Evolutionary conservation across 495 filamentous ascomycete genomes (phyloP), one percentile per base, ranked within the genome.

Genomic region (Pyrenopolyporus hunteri): DNA sequence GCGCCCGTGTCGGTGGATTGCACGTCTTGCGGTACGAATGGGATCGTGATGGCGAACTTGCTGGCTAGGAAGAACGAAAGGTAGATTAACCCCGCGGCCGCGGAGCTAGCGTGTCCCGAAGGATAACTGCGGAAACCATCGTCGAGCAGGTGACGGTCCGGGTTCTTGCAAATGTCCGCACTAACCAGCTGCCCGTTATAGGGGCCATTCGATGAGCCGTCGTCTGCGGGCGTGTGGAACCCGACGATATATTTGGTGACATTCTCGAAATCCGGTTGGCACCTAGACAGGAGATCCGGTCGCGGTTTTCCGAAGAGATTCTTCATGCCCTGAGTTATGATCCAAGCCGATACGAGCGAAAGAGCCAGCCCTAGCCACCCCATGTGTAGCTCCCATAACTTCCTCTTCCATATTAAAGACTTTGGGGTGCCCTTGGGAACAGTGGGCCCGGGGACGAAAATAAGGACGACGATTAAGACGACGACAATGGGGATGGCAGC

Each of bases 121-220:
- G 92, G 92, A 75, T 89, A 96, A 60, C 89, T 92, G 43, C 87
- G 84, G 69, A 96, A 96, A 1, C 91, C 92, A 70, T 96, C 92
- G 64, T 92, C 85, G 48, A 96, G 77, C n/a, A 87, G 76, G 4
- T 63, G 49, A 14, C 77, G 78, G 71, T 93, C 82, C 2, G 82
- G 77, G 57, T 87, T 84, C 2, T 79, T 86, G 76, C 92, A 96
- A 40, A 93, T 91, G 1, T 76, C 74, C 17, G 75, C 84, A 42
- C 81, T 84, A 10, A 87, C 86, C 26, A 95, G 74, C 59, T 74
- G 70, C 3, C 86, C 85, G 9, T 64, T 68, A 25, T 66, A 69
- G 32, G 68, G 81, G 3, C 73, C 76, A 17, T 48, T 16, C 2
- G 51, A 48, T 0, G 65, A 48, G 56, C 75, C 83, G 69, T 31